phyloP scores from a whole-genome alignment of 2,329 filamentous ascomycete genomes.

The Sphaerostilbella broomeana region DNA sequence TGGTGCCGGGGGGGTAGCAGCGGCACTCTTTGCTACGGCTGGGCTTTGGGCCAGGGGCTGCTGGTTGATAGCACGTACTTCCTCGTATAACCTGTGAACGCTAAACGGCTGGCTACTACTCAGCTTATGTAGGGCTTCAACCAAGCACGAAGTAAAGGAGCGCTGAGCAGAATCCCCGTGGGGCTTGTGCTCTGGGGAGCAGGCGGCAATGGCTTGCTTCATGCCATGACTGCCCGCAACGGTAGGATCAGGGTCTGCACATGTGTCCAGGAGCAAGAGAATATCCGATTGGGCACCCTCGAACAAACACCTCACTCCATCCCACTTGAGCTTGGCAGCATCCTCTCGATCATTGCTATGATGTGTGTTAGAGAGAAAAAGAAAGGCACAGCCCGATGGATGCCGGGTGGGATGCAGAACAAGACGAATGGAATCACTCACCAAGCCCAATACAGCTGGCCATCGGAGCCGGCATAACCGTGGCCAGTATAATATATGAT shows the following conservation, averaged over 20 bases:
- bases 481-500: slow-evolving; percentile 61
- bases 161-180: slow-evolving; percentile 37
- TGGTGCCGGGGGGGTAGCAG: slow-evolving; percentile 27
- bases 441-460: slow-evolving; percentile 61
- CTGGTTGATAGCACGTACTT: slow-evolving; percentile 41
- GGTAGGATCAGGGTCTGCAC: slow-evolving; percentile 46
- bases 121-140: slow-evolving; percentile 49
- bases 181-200: slow-evolving; percentile 42
- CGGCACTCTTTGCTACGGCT: slow-evolving; percentile 35
- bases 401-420: slow-evolving; percentile 14
- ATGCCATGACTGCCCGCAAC: slow-evolving; percentile 46
- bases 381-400: slow-evolving; percentile 8
- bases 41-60: slow-evolving; percentile 37
- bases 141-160: slow-evolving; percentile 53
- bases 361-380: slow-evolving; percentile 24
- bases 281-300: slow-evolving; percentile 59
- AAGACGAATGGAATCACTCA: slow-evolving; percentile 35
- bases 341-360: slow-evolving; percentile 50
- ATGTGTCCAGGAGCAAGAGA: slow-evolving; percentile 56
- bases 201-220: slow-evolving; percentile 59
- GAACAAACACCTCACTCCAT: slow-evolving; percentile 54
- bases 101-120: slow-evolving; percentile 49
- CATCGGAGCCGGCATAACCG: slow-evolving; percentile 51
- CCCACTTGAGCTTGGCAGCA: slow-evolving; percentile 57
- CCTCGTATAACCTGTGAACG: slow-evolving; percentile 50